These are phyloP conservation scores for Rhodocollybia butyracea DNA, from an alignment of 768 basidiomycete genomes.

Conservation along the genomic window DNA sequence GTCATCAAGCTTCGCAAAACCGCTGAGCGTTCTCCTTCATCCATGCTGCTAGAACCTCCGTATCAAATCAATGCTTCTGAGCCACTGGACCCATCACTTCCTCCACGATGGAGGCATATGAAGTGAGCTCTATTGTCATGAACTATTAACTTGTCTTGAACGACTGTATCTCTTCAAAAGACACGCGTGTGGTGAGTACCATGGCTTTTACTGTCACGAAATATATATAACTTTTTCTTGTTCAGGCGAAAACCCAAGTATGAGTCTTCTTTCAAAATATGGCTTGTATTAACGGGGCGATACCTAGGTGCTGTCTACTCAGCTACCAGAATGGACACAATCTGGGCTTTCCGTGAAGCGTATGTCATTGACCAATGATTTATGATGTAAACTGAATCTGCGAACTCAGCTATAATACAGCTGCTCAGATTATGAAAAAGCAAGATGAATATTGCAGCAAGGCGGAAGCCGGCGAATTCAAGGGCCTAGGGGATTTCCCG, in stretches of 20 bases:
- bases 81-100: constrained; percentile 21
- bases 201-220: neutral
- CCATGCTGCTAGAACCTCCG: constrained; percentile 80
- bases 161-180: constrained; percentile 17
- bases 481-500: constrained; percentile 45
- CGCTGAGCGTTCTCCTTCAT: constrained; percentile 62
- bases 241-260: constrained; percentile 57
- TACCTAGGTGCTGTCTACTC: constrained; percentile 33
- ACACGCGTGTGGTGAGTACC: constrained; percentile 44
- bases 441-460: constrained; percentile 68
- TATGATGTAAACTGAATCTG: constrained; percentile 19
- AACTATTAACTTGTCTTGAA: neutral
- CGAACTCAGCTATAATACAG: constrained; percentile 52
- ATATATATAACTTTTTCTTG: neutral
- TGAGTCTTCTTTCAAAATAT: constrained; percentile 15
- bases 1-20: constrained; percentile 78
- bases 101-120: constrained; percentile 68
- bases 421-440: constrained; percentile 57
- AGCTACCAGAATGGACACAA: constrained; percentile 64
- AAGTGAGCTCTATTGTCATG: constrained; percentile 41
- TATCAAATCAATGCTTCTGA: constrained; percentile 39
- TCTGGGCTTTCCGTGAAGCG: constrained; percentile 67
- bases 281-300: constrained; percentile 12
- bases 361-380: constrained; percentile 25
- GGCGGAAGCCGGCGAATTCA: constrained; percentile 20